These are phyloP conservation scores for Globisporangium nodosum DNA, from an alignment of 352 stramenopile genomes.

Conservation along the genomic window DNA sequence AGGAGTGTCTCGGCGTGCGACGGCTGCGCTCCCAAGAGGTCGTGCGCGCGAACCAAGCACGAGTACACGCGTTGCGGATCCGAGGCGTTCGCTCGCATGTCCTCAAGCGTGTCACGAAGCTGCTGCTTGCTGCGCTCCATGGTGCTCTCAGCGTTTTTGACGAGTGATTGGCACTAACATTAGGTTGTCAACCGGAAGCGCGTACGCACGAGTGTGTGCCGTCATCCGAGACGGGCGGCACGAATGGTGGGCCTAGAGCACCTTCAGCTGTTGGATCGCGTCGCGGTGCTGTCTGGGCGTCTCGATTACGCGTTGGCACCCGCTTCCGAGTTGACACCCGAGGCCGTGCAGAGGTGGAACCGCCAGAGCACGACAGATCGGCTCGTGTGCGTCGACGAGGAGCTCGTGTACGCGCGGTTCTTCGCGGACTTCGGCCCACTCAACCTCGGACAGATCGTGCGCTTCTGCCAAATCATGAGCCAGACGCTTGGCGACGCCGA, in stretches of 20 bases:
- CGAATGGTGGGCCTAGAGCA: not conserved
- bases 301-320: not conserved
- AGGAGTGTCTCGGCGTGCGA: constrained; percentile 7
- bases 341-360: not conserved
- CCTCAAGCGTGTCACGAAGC: constrained; percentile 15
- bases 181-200: not conserved
- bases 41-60: constrained; percentile 17
- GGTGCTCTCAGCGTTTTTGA: not conserved
- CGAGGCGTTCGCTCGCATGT: constrained; percentile 10
- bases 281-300: not conserved
- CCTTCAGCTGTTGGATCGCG: not conserved
- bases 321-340: not conserved
- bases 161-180: not conserved
- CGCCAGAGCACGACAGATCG: not conserved
- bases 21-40: constrained; percentile 12
- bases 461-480: constrained; percentile 87
- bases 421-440: constrained; percentile 97
- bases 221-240: too few relatives aligned
- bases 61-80: constrained; percentile 29
- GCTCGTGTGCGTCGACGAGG: constrained; percentile 41
- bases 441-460: constrained; percentile 90
- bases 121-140: constrained; percentile 14
- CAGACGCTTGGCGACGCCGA: not conserved
- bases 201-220: too few relatives aligned
- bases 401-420: constrained; percentile 95